These are phyloP conservation scores for Torulaspora quercuum DNA, from an alignment of 805 yeast genomes.

Conservation along the genomic window DNA sequence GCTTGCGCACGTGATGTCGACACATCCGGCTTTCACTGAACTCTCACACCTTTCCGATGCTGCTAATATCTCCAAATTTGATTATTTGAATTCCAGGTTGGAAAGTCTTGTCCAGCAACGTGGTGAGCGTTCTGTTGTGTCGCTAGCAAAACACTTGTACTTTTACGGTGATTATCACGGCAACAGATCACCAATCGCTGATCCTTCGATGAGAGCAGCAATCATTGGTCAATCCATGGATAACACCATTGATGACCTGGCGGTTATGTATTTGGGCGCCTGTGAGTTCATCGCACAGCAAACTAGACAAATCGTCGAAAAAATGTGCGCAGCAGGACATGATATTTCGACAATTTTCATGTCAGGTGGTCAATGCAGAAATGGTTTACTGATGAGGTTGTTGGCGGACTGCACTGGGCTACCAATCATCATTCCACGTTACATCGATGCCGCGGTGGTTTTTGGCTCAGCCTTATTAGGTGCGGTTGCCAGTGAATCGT, in stretches of 20 bases:
- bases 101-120: constrained; percentile 59
- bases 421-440: constrained; percentile 89
- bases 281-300: constrained; percentile 98
- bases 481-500: constrained; percentile 82
- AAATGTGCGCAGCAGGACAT: constrained; percentile 80
- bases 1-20: constrained; percentile 78
- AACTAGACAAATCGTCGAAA: constrained; percentile 89
- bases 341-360: constrained; percentile 69
- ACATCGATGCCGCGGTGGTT: constrained; percentile 95
- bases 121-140: constrained; percentile 66
- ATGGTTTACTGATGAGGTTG: constrained; percentile 80
- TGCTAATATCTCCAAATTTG: constrained; percentile 72
- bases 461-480: constrained; percentile 94
- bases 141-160: constrained; percentile 78
- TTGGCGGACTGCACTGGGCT: constrained; percentile 90
- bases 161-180: constrained; percentile 97
- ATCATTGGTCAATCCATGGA: constrained; percentile 94
- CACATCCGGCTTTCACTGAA: constrained; percentile 84
- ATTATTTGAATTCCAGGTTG: constrained; percentile 70
- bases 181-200: constrained; percentile 96
- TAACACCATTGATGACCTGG: constrained; percentile 75
- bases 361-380: constrained; percentile 97
- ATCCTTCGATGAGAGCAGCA: constrained; percentile 86
- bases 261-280: constrained; percentile 83
- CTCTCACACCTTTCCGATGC: constrained; percentile 64